These are phyloP conservation scores for Aureobasidium zeae DNA, from an alignment of 2,329 filamentous ascomycete genomes.

Conservation along the genomic window DNA sequence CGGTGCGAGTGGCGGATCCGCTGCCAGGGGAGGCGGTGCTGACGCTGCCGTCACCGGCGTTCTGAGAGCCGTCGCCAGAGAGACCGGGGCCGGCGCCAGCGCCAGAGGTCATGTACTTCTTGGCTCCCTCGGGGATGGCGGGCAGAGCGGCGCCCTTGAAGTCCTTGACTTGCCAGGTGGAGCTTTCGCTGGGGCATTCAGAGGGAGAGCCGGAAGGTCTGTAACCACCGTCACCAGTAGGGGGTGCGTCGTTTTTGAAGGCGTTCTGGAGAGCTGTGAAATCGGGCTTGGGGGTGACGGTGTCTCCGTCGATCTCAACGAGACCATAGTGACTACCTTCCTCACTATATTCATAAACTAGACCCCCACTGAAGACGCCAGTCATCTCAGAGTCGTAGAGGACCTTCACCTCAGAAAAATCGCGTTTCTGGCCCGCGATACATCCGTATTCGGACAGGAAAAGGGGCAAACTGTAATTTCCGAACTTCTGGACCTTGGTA, in stretches of 20 bases:
- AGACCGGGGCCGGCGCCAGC: conserved; percentile 51
- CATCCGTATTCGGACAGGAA: conserved; percentile 97
- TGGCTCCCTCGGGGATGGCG: conserved; percentile 46
- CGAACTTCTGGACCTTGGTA: conserved; percentile 79
- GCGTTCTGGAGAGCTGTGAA: conserved; percentile 50
- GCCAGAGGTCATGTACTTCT: conserved; percentile 49
- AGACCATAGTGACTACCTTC: conserved; percentile 75
- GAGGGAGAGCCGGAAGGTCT: conserved; percentile 44
- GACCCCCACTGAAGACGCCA: conserved; percentile 81
- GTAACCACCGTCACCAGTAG: conserved; percentile 50
- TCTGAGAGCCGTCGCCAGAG: conserved; percentile 46
- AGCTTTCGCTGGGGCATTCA: conserved; percentile 44
- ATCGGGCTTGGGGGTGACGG: conserved; percentile 52
- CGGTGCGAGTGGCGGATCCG: conserved; percentile 37
- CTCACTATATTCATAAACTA: conserved; percentile 89
- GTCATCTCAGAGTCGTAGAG: conserved; percentile 82
- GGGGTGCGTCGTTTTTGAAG: conserved; percentile 41
- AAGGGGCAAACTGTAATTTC: conserved; percentile 75
- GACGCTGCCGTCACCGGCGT: conserved; percentile 42
- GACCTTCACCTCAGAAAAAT: conserved; percentile 69
- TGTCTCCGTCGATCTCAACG: conserved; percentile 51
- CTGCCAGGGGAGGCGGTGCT: conserved; percentile 42
- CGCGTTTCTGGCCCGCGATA: conserved; percentile 67
- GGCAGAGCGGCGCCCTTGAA: conserved; percentile 42
- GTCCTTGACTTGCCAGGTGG: conserved; percentile 48